Percentiles rank a stretch among this genome's conserved stretches.
phyloP scores from a whole-genome alignment of 2,329 filamentous ascomycete genomes.

The Xylaria sp. region DNA sequence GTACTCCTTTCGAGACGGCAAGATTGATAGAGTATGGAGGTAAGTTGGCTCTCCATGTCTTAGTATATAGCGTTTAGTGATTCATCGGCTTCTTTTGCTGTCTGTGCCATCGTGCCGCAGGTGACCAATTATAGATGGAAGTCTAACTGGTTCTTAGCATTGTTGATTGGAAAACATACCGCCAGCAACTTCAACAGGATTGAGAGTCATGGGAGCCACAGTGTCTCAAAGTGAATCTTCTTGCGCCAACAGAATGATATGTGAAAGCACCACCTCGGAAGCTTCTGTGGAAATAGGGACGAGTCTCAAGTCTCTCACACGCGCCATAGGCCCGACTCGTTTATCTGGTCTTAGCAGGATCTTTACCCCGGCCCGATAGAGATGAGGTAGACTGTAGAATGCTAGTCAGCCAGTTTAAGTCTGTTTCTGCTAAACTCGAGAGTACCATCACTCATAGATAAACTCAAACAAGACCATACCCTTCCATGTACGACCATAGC shows the following conservation, averaged over 20 bases:
- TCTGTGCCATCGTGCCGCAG: background rate
- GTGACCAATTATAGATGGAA: background rate
- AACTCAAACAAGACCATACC: too few relatives aligned
- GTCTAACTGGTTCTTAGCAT: constrained; percentile 22
- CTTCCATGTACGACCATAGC: too few relatives aligned
- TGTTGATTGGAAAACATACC: constrained; percentile 26
- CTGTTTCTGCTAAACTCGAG: background rate
- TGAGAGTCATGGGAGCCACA: background rate
- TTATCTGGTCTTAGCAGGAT: background rate
- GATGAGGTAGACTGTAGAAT: background rate
- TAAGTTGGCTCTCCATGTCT: constrained; percentile 1
- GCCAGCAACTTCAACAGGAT: constrained; percentile 8
- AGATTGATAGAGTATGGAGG: constrained; percentile 50
- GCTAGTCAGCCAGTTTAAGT: background rate
- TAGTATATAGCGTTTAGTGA: background rate
- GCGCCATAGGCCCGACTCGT: background rate
- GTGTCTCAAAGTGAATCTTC: background rate
- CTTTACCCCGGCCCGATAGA: background rate
- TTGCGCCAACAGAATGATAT: background rate
- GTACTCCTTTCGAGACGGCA: constrained; percentile 49
- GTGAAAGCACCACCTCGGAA: background rate
- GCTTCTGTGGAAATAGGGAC: background rate
- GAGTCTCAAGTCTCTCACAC: background rate
- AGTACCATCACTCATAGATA: too few relatives aligned
- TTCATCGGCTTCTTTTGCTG: background rate